Base-by-base conservation (phyloP, 345 rosid species). In the Sisymbrium altissimum region DNA sequence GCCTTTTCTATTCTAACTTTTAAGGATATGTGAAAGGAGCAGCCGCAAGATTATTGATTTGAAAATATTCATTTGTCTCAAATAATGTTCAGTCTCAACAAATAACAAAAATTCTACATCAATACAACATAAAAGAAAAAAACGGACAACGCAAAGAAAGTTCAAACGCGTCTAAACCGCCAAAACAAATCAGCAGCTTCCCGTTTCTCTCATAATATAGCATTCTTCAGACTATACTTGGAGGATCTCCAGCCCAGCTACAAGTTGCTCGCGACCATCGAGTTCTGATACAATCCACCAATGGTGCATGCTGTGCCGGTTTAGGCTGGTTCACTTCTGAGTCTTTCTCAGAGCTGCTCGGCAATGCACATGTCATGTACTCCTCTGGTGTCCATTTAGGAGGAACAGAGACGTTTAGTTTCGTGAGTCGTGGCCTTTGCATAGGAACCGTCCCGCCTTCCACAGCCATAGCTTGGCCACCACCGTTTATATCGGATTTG, bases 351-450 rank as follows among this genome's bases (percentile, higher is more conserved):
- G 90, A 67, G 55, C 75, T 76, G 48, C 89, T 83, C 4, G 93
- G 66, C 67, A 81, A 70, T 45, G 82, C 87, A 60, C 85, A 86
- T 1, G 96, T 74, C 96, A 92, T 81, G 86, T 85, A 96, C 78
- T 96, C 99, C 81, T 92, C 97, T 0, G 94, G 97, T 23, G 95
- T 96, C 99, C 99, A 96, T 75, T 94, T 86, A n/a, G 99, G 99
- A 25, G 99, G 99, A 66, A 90, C 99, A 35, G 97, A 86, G 61
- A 96, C 99, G 79, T 75, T 89, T 66, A 96, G 76, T 71, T 87
- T 96, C n/a, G 96, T 89, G 25, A 96, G 97, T 81, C 99, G 77
- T 40, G 99, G 99, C 79, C 98, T 90, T 68, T 96, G 99, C 53
- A 80, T 71, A 0, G 98, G 95, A 44, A 71, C 82, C 62, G 81